Evolutionary conservation across 257 asterid species (phyloP).

Genomic region (Ajuga chamaepitys): DNA sequence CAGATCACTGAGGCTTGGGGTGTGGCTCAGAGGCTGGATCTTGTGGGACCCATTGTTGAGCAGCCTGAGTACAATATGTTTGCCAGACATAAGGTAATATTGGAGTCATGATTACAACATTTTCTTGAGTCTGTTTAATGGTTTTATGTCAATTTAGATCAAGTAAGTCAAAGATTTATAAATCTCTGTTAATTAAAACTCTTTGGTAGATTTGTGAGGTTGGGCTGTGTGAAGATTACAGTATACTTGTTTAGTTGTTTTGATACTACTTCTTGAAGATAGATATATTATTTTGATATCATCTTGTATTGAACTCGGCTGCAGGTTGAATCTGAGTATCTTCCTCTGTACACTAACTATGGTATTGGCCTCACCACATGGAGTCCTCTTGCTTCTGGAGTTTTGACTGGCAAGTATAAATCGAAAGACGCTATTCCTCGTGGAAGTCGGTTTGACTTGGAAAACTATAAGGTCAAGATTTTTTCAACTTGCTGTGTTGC

Average conservation of each 20-base stretch:
- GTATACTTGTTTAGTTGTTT: not conserved
- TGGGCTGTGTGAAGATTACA: not conserved
- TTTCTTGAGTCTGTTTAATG: not conserved
- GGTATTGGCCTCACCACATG: conserved; percentile 97
- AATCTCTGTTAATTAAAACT: too few relatives aligned
- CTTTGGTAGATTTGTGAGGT: not conserved
- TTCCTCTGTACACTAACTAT: conserved; percentile 70
- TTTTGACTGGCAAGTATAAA: conserved; percentile 80
- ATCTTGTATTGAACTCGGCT: conserved; percentile 12
- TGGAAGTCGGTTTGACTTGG: conserved; percentile 87
- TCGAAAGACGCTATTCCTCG: conserved; percentile 71
- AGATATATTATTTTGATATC: not conserved
- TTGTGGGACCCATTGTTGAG: conserved; percentile 88
- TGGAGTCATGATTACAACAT: not conserved
- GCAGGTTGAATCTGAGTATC: conserved; percentile 91
- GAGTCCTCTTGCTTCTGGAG: conserved; percentile 99
- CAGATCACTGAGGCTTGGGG: conserved; percentile 99
- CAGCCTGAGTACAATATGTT: conserved; percentile 95
- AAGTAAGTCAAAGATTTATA: not conserved
- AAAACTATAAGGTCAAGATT: conserved; percentile 74
- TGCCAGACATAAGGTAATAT: conserved; percentile 74
- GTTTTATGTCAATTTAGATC: not conserved
- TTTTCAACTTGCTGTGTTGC: not conserved
- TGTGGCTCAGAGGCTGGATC: conserved; percentile 77
- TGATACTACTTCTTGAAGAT: not conserved